Evolutionary conservation across 2,329 filamentous ascomycete genomes (phyloP).

Genomic region (Penicillium glabrum): DNA sequence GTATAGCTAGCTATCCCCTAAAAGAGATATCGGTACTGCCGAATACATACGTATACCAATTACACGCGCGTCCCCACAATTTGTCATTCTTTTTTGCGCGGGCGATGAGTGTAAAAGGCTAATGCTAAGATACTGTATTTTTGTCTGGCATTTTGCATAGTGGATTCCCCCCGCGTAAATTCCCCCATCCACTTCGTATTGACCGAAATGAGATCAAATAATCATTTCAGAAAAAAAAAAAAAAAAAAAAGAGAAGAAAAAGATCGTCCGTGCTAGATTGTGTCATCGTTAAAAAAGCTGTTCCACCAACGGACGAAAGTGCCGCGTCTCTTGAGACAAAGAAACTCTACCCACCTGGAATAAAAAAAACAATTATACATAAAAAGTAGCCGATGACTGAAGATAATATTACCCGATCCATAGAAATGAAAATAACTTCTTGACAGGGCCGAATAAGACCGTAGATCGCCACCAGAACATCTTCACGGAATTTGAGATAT

Average conservation of each 20-base stretch:
- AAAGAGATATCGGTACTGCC: not conserved
- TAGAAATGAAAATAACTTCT: slow-evolving; percentile 2
- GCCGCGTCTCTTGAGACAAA: slow-evolving; percentile 17
- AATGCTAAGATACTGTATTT: slow-evolving; percentile 8
- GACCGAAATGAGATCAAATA: slow-evolving; percentile 1
- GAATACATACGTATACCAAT: not conserved
- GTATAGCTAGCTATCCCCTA: not conserved
- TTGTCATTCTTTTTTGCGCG: slow-evolving; percentile 10
- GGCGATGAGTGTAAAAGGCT: slow-evolving; percentile 7
- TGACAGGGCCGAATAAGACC: not conserved
- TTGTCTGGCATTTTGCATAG: slow-evolving; percentile 2
- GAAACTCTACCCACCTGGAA: not conserved
- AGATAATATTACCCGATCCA: slow-evolving; percentile 11
- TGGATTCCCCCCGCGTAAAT: slow-evolving; percentile 10
- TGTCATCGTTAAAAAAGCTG: slow-evolving; percentile 9
- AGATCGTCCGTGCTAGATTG: slow-evolving; percentile 15
- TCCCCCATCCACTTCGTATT: slow-evolving; percentile 8
- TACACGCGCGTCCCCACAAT: slow-evolving; percentile 16
- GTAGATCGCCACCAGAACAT: slow-evolving; percentile 16
- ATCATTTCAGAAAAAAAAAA: not conserved
- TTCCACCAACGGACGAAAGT: slow-evolving; percentile 6
- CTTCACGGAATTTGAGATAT: slow-evolving; percentile 13
- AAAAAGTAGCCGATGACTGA: slow-evolving; percentile 6
- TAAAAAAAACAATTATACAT: not conserved
- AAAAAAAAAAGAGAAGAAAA: not conserved